Evolutionary conservation across 768 basidiomycete genomes (phyloP), one percentile per base, ranked within the genome.

Genomic region (Pilatotrama ljubarskyi): DNA sequence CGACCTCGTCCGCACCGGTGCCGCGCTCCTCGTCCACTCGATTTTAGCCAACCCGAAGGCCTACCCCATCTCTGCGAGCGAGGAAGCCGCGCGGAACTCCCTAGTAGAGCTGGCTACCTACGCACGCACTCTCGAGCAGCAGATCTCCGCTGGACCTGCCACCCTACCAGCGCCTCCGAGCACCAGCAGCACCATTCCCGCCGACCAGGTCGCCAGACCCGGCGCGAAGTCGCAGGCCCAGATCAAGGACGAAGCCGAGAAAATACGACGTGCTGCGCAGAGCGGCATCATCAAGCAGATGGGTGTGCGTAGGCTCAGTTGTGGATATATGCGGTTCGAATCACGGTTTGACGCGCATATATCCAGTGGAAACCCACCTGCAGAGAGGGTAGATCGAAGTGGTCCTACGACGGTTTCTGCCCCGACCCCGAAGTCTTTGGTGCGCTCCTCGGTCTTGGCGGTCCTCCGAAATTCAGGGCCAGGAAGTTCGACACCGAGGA

Each of bases 211-310:
- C 5, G 38, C 38, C 6, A 40, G n/a, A 14, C 13, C 38, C 38
- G 29, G n/a, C 47, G 22, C 52, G 9, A 40, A n/a, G 38, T n/a
- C 38, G 38, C 14, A 3, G 6, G 38, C 5, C 5, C 72, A 81
- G 55, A 49, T 82, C 24, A 64, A 72, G 14, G 29, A 4, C 4
- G 72, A 53, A 5, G 78, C 77, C 0, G 76, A 75, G 63, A 83
- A 80, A 58, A 69, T 83, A 17, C 65, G 74, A 17, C 74, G 72
- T 55, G 77, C 77, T 37, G 76, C 74, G 32, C 71, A 73, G 22
- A 80, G 77, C 64, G 80, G 80, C 0, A 84, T 84, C 52, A 75
- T 58, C 58, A 81, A 81, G 59, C 78, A 82, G 70, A 80, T 83
- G 80, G 66, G 58, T 11, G 76, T 77, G 51, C 37, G 70, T 72